Percentiles rank a stretch among this genome's conserved stretches.
Evolutionary conservation across 352 stramenopile species (phyloP).

Genomic region (Globisporangium viniferum): DNA sequence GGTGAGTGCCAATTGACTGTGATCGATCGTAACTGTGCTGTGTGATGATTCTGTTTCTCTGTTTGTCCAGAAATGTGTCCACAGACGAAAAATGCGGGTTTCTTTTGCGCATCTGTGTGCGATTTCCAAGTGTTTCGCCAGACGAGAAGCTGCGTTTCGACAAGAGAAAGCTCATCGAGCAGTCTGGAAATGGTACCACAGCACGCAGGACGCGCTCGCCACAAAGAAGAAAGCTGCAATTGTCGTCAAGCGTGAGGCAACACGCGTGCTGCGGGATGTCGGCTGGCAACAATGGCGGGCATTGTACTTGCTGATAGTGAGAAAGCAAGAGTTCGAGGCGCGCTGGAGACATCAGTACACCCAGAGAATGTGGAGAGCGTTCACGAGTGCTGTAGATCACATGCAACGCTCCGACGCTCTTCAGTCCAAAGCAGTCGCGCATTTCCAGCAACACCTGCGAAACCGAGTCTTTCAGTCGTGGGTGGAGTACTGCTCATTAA

Average conservation of each 20-base stretch:
- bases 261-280: neutral
- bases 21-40: neutral
- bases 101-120: neutral
- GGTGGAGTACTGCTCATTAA: neutral
- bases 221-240: neutral
- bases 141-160: neutral
- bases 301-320: neutral
- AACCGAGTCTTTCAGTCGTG: neutral
- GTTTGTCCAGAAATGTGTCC: neutral
- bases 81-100: neutral
- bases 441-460: neutral
- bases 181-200: conserved; percentile 6
- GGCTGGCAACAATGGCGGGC: conserved; percentile 9
- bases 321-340: neutral
- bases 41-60: neutral
- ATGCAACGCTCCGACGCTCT: neutral
- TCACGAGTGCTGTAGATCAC: neutral
- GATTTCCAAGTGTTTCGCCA: neutral
- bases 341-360: neutral
- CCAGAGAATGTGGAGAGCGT: neutral
- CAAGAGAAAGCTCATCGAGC: neutral
- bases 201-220: neutral
- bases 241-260: conserved; percentile 1
- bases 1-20: neutral
- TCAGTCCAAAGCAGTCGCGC: neutral